Evolutionary conservation across 176 grass and related monocot genomes (phyloP), one percentile per base, ranked within the genome.

Genomic region (Areca catechu): DNA sequence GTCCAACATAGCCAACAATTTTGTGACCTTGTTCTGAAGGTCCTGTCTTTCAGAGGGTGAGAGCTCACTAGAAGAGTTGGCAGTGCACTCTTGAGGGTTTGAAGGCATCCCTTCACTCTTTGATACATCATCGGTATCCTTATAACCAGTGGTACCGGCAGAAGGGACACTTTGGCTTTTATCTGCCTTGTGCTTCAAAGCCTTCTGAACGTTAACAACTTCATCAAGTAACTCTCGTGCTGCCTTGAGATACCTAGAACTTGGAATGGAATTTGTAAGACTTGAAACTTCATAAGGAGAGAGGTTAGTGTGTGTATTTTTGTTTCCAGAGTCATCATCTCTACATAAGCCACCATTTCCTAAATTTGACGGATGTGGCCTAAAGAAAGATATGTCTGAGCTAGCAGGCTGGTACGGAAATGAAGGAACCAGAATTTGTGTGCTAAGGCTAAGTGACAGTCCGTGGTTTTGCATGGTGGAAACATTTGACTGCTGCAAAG

Each of bases 11-110:
- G 86, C 75, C 68, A 88, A 66, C 50, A 97, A 72, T 3, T 85
- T 89, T 18, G 77, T 88, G 50, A 97, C 80, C 50, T 97, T 97
- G 84, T 97, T 88, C 77, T 91, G 92, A 12, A 97, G 83, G 22
- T 97, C 92, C 15, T 97, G 92, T 68, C 83, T 75, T 57, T 90
- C 92, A 19, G 86, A 69, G 15, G 92, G 63, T 48, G 92, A 85
- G 18, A 97, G 74, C 50, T 97, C 86, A 51, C 67, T 34, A 19
- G 68, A 24, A 4, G 83, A 83, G 55, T 70, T 81, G 14, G 56
- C 71, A 23, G 79, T 65, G 49, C 58, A 27, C 16, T 90, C 86
- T 68, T 77, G 66, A 51, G 15, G 15, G 24, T 60, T 78, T 10
- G 48, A 60, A 18, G 58, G 15, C 64, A 61, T 79, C 20, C 79